A percentile compares a stretch with the other conserved stretches of the same genome.
phyloP scores from a whole-genome alignment of 2,329 filamentous ascomycete species.

The Proliferodiscus dingleyae region DNA sequence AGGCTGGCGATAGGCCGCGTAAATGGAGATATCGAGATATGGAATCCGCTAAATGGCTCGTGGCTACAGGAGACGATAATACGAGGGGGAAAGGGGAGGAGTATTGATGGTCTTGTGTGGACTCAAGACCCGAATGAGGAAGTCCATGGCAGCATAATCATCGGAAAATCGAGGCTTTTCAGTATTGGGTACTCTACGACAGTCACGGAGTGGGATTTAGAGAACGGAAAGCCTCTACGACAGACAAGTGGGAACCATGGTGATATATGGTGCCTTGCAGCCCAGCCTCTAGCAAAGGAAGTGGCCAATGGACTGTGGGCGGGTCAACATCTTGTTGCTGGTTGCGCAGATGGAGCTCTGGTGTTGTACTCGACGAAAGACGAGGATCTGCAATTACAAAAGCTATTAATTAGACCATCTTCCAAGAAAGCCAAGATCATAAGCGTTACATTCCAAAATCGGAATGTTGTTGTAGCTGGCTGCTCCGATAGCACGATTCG shows the following conservation, averaged over 20 bases:
- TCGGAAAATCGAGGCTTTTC: constrained; percentile 80
- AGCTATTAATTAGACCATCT: constrained; percentile 68
- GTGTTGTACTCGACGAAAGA: constrained; percentile 84
- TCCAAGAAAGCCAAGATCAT: constrained; percentile 85
- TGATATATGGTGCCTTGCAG: constrained; percentile 94
- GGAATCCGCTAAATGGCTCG: constrained; percentile 70
- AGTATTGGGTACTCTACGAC: constrained; percentile 92
- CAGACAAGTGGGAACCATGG: constrained; percentile 90
- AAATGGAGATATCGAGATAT: constrained; percentile 96
- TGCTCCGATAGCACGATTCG: constrained; percentile 97
- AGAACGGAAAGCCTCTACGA: constrained; percentile 68
- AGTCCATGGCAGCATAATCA: constrained; percentile 53
- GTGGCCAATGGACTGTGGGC: constrained; percentile 31
- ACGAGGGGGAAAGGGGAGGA: constrained; percentile 75
- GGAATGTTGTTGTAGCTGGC: constrained; percentile 77
- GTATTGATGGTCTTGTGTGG: constrained; percentile 88
- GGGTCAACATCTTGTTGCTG: constrained; percentile 68
- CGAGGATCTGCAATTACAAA: constrained; percentile 74
- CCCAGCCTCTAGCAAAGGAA: constrained; percentile 55
- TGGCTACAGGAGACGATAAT: constrained; percentile 92
- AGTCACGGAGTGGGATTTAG: constrained; percentile 92
- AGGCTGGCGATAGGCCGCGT: constrained; percentile 85
- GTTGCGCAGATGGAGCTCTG: constrained; percentile 87
- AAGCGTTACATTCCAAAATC: constrained; percentile 84
- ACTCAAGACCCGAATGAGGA: constrained; percentile 76